A percentile compares a stretch with the other conserved stretches of the same genome.
These are phyloP conservation scores for Amanita rubescens DNA, from an alignment of 768 basidiomycete genomes.

Conservation along the genomic window DNA sequence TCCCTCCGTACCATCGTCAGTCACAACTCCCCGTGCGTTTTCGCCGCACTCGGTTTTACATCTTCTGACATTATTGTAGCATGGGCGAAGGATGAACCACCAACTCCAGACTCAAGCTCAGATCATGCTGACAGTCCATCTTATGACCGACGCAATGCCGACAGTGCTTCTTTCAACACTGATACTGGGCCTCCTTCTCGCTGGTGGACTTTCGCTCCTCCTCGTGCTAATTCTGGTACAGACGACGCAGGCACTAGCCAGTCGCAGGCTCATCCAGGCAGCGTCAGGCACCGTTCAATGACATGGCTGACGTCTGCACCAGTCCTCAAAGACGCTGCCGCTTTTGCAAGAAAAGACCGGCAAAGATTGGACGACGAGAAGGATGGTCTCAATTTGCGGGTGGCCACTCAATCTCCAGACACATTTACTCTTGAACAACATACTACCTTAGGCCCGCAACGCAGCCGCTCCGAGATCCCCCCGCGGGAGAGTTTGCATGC, in stretches of 20 bases:
- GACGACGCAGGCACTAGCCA: neutral
- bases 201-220: slow-evolving; percentile 73
- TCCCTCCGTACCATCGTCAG: slow-evolving; percentile 36
- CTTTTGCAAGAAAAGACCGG: slow-evolving; percentile 29
- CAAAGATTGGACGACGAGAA: slow-evolving; percentile 21
- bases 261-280: neutral
- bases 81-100: slow-evolving; percentile 81
- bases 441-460: slow-evolving; percentile 31
- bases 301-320: slow-evolving; percentile 41
- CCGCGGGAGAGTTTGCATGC: slow-evolving; percentile 21
- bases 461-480: slow-evolving; percentile 11
- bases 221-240: slow-evolving; percentile 24
- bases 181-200: slow-evolving; percentile 40
- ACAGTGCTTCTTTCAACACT: slow-evolving; percentile 47
- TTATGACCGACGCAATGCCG: slow-evolving; percentile 39
- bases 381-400: slow-evolving; percentile 6
- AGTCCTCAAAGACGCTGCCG: slow-evolving; percentile 27
- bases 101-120: slow-evolving; percentile 43
- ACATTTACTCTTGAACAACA: slow-evolving; percentile 53
- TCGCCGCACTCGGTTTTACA: slow-evolving; percentile 4
- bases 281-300: neutral
- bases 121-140: slow-evolving; percentile 27
- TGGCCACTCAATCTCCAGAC: slow-evolving; percentile 55
- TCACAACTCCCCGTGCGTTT: slow-evolving; percentile 64
- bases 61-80: slow-evolving; percentile 33